Evolutionary conservation across 805 yeast genomes (phyloP).

Genomic region (Ogataea angusta): DNA sequence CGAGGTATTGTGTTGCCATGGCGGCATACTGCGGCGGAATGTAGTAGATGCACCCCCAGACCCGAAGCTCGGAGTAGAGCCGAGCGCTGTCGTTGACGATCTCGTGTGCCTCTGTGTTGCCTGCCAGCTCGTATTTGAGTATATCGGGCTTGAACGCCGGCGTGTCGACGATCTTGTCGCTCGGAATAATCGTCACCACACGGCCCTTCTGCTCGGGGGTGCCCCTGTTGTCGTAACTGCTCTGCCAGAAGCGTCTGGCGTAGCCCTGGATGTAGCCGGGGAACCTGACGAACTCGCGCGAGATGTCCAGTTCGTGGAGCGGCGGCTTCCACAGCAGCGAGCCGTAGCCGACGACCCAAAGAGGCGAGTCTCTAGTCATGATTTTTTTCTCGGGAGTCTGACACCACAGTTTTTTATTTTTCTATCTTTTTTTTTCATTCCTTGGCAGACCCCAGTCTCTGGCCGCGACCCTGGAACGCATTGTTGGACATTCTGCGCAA

Average conservation of each 20-base stretch:
- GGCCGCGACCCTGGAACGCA: slow-evolving; percentile 38
- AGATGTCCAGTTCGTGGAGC: slow-evolving; percentile 47
- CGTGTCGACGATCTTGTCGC: slow-evolving; percentile 47
- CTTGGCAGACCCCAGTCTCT: slow-evolving; percentile 33
- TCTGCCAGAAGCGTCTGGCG: slow-evolving; percentile 87
- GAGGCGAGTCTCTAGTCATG: slow-evolving; percentile 13
- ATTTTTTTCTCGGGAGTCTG: background rate
- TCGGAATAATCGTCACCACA: slow-evolving; percentile 76
- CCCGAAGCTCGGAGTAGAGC: slow-evolving; percentile 46
- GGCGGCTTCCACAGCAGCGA: slow-evolving; percentile 90
- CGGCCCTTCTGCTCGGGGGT: slow-evolving; percentile 85
- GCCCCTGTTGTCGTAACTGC: slow-evolving; percentile 86
- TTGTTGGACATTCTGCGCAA: slow-evolving; percentile 17
- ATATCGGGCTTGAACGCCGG: slow-evolving; percentile 42
- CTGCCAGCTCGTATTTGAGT: slow-evolving; percentile 24
- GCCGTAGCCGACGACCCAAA: slow-evolving; percentile 91
- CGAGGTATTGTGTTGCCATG: slow-evolving; percentile 66
- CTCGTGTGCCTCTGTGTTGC: slow-evolving; percentile 15
- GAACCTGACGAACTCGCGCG: slow-evolving; percentile 31
- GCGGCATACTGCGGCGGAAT: slow-evolving; percentile 62
- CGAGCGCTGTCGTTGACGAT: slow-evolving; percentile 13
- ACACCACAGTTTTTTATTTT: background rate
- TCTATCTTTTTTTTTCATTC: background rate
- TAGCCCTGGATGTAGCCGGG: slow-evolving; percentile 77
- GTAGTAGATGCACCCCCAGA: slow-evolving; percentile 83